These are phyloP conservation scores for Arthrobotrys sinensis DNA, from an alignment of 2,329 filamentous ascomycete genomes.

Conservation along the genomic window DNA sequence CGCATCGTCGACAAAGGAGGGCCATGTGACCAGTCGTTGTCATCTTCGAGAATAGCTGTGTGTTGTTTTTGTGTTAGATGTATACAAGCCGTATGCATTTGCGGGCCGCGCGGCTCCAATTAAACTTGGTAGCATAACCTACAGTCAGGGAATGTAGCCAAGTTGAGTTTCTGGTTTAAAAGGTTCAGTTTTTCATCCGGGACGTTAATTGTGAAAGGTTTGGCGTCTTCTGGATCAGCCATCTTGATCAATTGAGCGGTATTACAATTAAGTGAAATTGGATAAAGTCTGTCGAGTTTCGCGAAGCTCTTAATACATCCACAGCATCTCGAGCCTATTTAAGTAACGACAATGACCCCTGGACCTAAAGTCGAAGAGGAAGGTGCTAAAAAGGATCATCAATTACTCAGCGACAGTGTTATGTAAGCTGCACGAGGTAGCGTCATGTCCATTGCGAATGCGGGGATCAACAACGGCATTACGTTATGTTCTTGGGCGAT, in stretches of 20 bases:
- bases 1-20: slow-evolving; percentile 62
- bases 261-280: background rate
- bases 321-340: background rate
- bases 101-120: background rate
- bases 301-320: background rate
- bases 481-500: background rate
- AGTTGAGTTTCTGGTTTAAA: slow-evolving; percentile 36
- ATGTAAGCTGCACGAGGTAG: background rate
- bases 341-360: too few species aligned
- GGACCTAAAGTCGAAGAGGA: background rate
- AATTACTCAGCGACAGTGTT: background rate
- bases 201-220: slow-evolving; percentile 46
- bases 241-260: slow-evolving; percentile 4
- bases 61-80: background rate
- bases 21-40: slow-evolving; percentile 58
- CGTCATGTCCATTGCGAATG: background rate
- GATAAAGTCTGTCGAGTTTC: background rate
- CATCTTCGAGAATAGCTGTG: slow-evolving; percentile 37
- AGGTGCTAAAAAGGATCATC: background rate
- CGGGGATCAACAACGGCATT: slow-evolving; percentile 4
- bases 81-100: too few species aligned
- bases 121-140: background rate
- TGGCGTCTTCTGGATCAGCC: slow-evolving; percentile 16
- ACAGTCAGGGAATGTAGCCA: slow-evolving; percentile 42
- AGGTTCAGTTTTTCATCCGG: slow-evolving; percentile 14